phyloP scores from a whole-genome alignment of 805 yeast species.

The Komagataella pseudopastoris region DNA sequence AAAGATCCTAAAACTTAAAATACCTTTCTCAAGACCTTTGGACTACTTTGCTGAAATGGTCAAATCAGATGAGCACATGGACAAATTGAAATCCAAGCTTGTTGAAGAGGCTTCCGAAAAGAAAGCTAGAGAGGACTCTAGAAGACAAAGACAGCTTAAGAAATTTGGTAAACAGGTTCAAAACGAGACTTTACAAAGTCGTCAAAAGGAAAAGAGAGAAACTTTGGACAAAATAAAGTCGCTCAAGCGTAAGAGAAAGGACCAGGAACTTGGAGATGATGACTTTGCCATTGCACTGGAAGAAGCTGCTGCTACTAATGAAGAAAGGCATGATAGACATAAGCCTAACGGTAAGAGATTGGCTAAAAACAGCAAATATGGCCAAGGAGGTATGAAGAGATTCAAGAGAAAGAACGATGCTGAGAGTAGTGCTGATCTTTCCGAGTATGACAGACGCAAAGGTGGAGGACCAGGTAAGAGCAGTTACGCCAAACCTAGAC shows the following conservation, averaged over 20 bases:
- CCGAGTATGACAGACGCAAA: slow-evolving; percentile 39
- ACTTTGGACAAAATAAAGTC: slow-evolving; percentile 81
- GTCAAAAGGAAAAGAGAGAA: slow-evolving; percentile 87
- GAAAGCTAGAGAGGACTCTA: slow-evolving; percentile 87
- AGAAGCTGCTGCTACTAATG: slow-evolving; percentile 62
- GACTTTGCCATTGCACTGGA: slow-evolving; percentile 88
- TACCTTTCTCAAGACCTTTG: slow-evolving; percentile 84
- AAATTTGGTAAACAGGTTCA: slow-evolving; percentile 97
- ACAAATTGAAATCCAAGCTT: slow-evolving; percentile 70
- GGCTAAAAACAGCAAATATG: slow-evolving; percentile 64
- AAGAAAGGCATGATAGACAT: slow-evolving; percentile 24
- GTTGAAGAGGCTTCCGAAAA: slow-evolving; percentile 65
- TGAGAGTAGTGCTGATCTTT: slow-evolving; percentile 53
- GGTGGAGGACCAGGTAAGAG: slow-evolving; percentile 31
- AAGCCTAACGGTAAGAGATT: slow-evolving; percentile 52
- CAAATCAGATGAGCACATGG: slow-evolving; percentile 97
- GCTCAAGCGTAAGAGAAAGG: slow-evolving; percentile 79
- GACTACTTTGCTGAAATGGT: slow-evolving; percentile 99
- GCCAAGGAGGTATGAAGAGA: slow-evolving; percentile 69
- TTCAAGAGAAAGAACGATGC: slow-evolving; percentile 63
- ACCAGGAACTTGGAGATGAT: slow-evolving; percentile 55
- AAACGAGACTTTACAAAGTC: slow-evolving; percentile 81
- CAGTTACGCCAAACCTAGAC: slow-evolving; percentile 20
- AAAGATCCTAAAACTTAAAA: slow-evolving; percentile 50
- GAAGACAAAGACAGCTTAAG: slow-evolving; percentile 87